Conservation (phyloP, 2,329 filamentous ascomycete species). For the Ilyonectria mors-panacis region DNA sequence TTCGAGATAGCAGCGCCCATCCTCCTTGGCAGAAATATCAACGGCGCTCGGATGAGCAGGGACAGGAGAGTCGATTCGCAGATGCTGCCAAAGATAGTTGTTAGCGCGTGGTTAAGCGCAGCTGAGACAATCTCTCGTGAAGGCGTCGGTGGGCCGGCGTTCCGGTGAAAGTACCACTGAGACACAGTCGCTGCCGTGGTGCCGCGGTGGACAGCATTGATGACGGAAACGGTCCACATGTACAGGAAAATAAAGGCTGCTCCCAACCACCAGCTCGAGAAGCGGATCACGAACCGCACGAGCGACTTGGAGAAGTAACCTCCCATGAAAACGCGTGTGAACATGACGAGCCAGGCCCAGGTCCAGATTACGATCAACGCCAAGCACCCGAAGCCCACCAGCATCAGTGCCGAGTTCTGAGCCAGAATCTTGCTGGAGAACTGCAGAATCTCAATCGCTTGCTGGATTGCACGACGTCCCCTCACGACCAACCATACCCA, state of each 20-base stretch:
- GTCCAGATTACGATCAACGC: conserved; percentile 87
- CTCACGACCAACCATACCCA: conserved; percentile 90
- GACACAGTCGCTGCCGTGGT: conserved; percentile 96
- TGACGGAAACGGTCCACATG: conserved; percentile 91
- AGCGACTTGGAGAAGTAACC: conserved; percentile 81
- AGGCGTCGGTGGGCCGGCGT: conserved; percentile 82
- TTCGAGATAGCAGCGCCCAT: conserved; percentile 76
- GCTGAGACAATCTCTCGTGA: conserved; percentile 87
- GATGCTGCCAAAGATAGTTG: conserved; percentile 92
- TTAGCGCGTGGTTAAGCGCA: conserved; percentile 84
- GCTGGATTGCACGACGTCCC: conserved; percentile 84
- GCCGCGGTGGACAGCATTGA: conserved; percentile 89
- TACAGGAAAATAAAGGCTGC: conserved; percentile 93
- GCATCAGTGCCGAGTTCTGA: conserved; percentile 85
- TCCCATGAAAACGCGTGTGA: conserved; percentile 94
- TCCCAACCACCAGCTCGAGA: conserved; percentile 96
- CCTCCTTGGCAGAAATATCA: conserved; percentile 85
- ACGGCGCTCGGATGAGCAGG: conserved; percentile 85
- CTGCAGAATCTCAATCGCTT: conserved; percentile 90
- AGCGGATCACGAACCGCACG: conserved; percentile 82
- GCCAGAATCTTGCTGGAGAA: conserved; percentile 91
- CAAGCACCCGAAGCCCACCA: conserved; percentile 86
- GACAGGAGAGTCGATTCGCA: conserved; percentile 88
- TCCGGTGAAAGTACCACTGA: conserved; percentile 99
- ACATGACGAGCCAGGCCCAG: conserved; percentile 97